These are phyloP conservation scores for Cnidoscolus chayamansa DNA, from an alignment of 441 rosid species.

Conservation along the genomic window DNA sequence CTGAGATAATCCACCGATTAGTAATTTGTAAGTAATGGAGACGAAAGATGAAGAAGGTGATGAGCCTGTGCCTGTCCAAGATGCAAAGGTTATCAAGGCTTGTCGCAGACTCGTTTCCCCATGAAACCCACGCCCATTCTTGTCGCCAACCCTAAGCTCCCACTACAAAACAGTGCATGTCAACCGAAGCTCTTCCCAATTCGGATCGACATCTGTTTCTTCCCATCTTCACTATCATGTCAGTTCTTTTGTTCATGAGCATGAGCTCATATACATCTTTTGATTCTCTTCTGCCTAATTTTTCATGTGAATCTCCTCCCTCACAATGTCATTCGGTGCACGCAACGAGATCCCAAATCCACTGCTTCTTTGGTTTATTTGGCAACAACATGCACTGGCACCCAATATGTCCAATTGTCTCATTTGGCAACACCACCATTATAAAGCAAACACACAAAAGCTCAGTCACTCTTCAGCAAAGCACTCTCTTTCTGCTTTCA, in stretches of 20 bases:
- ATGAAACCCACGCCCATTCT: too few species aligned
- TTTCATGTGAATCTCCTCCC: constrained; percentile 3
- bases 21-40: too few species aligned
- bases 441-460: not conserved
- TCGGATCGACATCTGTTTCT: constrained; percentile 15
- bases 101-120: too few species aligned
- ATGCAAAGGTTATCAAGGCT: too few species aligned
- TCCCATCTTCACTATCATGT: constrained; percentile 9
- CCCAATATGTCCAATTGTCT: constrained; percentile 10
- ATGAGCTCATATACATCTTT: not conserved
- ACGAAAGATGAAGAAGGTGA: too few species aligned
- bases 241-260: constrained; percentile 8
- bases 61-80: too few species aligned
- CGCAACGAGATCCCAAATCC: constrained; percentile 1
- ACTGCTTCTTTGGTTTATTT: not conserved
- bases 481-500: not conserved
- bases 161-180: constrained; percentile 7
- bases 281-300: constrained; percentile 8
- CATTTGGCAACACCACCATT: not conserved
- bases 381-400: not conserved
- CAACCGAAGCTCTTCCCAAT: not conserved
- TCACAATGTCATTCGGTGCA: not conserved
- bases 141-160: too few species aligned
- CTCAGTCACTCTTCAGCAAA: not conserved
- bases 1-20: too few species aligned